Evolutionary conservation across 129 eudicot species (phyloP).

Genomic region (Ambrosia trifida): DNA sequence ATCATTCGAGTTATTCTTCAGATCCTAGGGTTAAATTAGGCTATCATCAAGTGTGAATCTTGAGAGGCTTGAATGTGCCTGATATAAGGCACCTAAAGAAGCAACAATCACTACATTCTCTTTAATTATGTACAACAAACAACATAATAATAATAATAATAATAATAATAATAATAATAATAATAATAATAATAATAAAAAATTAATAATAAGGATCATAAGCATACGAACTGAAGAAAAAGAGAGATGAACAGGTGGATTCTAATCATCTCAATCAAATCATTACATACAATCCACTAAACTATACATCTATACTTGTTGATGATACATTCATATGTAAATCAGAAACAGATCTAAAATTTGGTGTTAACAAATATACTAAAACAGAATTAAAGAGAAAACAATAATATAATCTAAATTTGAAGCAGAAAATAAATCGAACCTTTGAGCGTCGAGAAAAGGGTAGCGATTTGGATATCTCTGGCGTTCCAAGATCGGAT

Average conservation of each 20-base stretch:
- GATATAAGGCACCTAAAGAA: too few species aligned
- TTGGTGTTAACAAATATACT: background rate
- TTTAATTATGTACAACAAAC: too few species aligned
- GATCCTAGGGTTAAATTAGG: too few species aligned
- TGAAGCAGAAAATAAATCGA: constrained; percentile 5
- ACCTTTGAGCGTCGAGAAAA: background rate
- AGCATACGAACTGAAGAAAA: background rate
- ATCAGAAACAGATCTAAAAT: constrained; percentile 26
- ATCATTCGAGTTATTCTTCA: too few species aligned
- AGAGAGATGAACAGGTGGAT: constrained; percentile 15
- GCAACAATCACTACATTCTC: too few species aligned
- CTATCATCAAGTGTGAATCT: too few species aligned
- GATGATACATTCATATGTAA: too few species aligned
- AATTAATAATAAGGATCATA: background rate
- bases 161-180: too few species aligned
- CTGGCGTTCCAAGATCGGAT: constrained; percentile 13
- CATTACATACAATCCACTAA: background rate
- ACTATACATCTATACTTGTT: background rate
- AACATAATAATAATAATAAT: too few species aligned
- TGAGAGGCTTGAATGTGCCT: too few species aligned
- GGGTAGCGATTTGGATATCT: constrained; percentile 21
- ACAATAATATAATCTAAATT: background rate
- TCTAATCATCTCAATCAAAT: constrained; percentile 16
- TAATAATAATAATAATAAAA: constrained; percentile 3
- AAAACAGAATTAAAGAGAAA: background rate